Evolutionary conservation across 345 rosid species (phyloP), one percentile per base, ranked within the genome.

Genomic region (Salix suchowensis): DNA sequence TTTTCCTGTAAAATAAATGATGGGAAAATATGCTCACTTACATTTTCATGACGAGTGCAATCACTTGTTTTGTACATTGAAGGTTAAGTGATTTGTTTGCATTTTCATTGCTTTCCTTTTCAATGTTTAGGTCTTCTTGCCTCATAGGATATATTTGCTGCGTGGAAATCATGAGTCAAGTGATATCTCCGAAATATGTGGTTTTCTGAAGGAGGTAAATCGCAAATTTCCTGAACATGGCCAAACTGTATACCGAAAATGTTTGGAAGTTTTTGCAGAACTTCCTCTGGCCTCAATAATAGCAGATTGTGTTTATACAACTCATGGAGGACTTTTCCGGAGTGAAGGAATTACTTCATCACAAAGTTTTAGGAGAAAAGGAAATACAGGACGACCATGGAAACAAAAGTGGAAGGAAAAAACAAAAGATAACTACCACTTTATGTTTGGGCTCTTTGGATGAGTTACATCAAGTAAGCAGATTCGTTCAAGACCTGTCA

Each of bases 291-390:
- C 85, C 19, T 80, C 84, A 2, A 68, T 87, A 46, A 79, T 87
- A 72, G 79, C 74, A 39, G 55, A 78, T 34, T 78, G 79, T 39
- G 75, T 84, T 66, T 84, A 82, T 75, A 81, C 86, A 73, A 82
- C 87, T 11, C 87, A 86, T 72, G 89, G 89, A 55, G 89, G 89
- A 40, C 84, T 86, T 61, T 86, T 84, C 71, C 84, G 84, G 70
- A 80, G 83, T 30, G 70, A 69, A 64, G 62, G 40, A 6, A 61
- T 70, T 77, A 81, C 46, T 18, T 73, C 79, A 52, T 76, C 68
- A 28, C 39, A 3, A 65, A 65, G 39, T 19, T 12, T 30, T 28
- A n/a, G 68, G 34, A 30, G 68, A 65, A 65, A 65, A 14, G 6
- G 68, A 65, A 30, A 15, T 6, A 4, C 68, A 19, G 14, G 26